phyloP scores from a whole-genome alignment of 2,329 filamentous ascomycete genomes.

The Pseudogymnoascus sp. region DNA sequence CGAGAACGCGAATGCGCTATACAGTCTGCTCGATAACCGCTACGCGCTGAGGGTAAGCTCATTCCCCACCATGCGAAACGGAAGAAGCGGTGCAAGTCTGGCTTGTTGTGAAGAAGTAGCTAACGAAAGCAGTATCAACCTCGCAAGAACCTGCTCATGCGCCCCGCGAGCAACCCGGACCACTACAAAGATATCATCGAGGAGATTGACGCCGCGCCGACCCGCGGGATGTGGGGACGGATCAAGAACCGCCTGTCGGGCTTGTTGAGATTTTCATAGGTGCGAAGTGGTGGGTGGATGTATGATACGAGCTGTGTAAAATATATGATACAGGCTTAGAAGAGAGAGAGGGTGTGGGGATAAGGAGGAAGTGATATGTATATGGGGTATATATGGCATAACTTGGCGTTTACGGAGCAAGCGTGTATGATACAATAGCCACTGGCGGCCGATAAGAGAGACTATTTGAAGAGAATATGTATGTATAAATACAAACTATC shows the following conservation, averaged over 20 bases:
- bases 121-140: constrained; percentile 33
- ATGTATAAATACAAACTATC: neutral
- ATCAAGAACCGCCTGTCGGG: constrained; percentile 48
- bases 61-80: no score
- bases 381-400: constrained; percentile 12
- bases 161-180: constrained; percentile 53
- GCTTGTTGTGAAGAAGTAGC: neutral
- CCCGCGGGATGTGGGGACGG: constrained; percentile 44
- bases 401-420: neutral
- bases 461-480: neutral
- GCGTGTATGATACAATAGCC: constrained; percentile 9
- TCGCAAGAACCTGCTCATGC: constrained; percentile 42
- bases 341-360: neutral
- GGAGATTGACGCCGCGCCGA: constrained; percentile 57
- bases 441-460: neutral
- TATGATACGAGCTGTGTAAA: neutral
- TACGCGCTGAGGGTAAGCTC: constrained; percentile 47
- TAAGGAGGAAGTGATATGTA: constrained; percentile 15
- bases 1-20: constrained; percentile 51
- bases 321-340: neutral
- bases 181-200: constrained; percentile 54
- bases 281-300: constrained; percentile 13
- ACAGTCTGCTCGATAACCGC: constrained; percentile 50
- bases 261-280: constrained; percentile 47
- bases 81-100: neutral